These are phyloP conservation scores for Sequoia sempervirens DNA, from an alignment of 75 land plant species.

Conservation along the genomic window DNA sequence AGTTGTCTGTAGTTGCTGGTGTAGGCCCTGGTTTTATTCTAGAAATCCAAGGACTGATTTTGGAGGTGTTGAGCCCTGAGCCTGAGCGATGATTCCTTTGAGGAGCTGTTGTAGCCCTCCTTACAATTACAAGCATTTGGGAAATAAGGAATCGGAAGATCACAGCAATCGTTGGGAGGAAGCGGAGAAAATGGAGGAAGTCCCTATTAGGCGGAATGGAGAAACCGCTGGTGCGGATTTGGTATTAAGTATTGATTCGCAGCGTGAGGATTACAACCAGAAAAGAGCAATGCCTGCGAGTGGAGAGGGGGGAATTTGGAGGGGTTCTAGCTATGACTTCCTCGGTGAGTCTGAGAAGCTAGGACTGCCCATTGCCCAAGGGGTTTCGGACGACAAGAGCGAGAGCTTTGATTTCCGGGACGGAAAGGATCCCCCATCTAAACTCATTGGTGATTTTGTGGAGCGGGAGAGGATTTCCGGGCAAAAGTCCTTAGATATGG, in stretches of 20 bases:
- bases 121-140: neutral
- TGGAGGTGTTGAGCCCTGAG: too few relatives aligned
- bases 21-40: too few relatives aligned
- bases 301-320: neutral
- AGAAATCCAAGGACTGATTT: neutral
- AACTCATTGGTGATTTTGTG: slow-evolving; percentile 4
- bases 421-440: neutral
- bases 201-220: neutral
- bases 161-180: neutral
- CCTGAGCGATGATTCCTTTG: neutral
- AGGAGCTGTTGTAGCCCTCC: neutral
- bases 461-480: neutral
- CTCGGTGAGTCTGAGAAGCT: neutral
- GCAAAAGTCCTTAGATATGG: slow-evolving; percentile 2
- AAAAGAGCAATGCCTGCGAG: too few relatives aligned
- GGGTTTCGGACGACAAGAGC: neutral
- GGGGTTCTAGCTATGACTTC: slow-evolving; percentile 7
- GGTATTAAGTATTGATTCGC: neutral
- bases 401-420: neutral
- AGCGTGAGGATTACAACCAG: neutral
- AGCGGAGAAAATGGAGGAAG: neutral
- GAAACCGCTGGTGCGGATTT: neutral
- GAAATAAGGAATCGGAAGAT: neutral
- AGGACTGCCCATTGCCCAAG: neutral
- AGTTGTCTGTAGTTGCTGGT: neutral